phyloP scores from a whole-genome alignment of 2,329 filamentous ascomycete species.

The Pseudogymnoascus sp. region DNA sequence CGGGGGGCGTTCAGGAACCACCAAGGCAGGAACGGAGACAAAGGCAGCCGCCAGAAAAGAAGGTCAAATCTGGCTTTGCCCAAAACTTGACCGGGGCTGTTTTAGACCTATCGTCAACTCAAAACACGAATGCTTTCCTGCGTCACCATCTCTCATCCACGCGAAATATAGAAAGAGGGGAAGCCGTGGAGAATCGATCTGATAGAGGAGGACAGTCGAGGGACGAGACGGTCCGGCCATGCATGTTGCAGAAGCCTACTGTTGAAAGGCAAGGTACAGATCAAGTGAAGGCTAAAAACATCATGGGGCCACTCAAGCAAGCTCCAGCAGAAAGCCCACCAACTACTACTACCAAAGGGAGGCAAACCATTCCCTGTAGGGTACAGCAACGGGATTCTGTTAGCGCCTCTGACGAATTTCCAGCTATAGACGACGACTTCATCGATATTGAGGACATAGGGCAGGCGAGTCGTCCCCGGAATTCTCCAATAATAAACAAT shows the following conservation, averaged over 20 bases:
- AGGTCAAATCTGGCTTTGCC: slow-evolving; percentile 35
- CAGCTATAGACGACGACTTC: slow-evolving; percentile 1
- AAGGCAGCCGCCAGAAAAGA: background rate
- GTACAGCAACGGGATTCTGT: background rate
- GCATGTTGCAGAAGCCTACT: background rate
- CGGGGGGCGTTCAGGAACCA: slow-evolving; percentile 29
- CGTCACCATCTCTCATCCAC: background rate
- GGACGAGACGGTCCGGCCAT: background rate
- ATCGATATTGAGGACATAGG: slow-evolving; percentile 6
- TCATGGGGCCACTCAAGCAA: background rate
- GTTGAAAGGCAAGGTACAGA: background rate
- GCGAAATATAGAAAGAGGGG: background rate
- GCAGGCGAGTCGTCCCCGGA: background rate
- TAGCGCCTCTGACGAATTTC: background rate
- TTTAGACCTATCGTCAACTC: slow-evolving; percentile 34
- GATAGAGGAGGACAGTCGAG: background rate
- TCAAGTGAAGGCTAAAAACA: background rate
- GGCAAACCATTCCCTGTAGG: background rate
- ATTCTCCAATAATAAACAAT: background rate
- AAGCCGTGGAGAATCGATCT: background rate
- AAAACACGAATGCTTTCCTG: background rate
- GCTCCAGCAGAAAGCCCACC: background rate
- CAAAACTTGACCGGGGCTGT: slow-evolving; percentile 43
- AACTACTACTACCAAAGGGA: background rate
- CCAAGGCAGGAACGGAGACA: slow-evolving; percentile 19